Conservation (phyloP, 192 early-diverging fungal species). For the Linnemannia exigua region DNA sequence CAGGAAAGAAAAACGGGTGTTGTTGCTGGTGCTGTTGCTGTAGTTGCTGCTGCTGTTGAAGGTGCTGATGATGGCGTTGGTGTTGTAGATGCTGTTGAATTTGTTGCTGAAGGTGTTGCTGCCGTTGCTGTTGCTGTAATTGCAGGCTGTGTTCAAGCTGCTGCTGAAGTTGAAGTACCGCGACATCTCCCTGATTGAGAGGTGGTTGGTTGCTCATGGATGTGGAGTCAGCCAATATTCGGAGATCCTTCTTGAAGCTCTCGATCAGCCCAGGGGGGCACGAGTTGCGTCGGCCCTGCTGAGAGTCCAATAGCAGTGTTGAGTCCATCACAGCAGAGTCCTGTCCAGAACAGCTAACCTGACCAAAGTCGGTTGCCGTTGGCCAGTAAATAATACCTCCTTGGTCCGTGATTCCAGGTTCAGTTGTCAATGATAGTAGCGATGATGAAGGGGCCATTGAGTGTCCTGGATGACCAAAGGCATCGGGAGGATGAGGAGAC, state of each 20-base stretch:
- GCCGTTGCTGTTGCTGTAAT: neutral
- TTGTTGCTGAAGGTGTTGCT: neutral
- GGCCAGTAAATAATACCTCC: neutral
- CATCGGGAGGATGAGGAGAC: neutral
- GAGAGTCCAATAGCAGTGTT: neutral
- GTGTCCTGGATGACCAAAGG: neutral
- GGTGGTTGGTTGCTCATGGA: neutral
- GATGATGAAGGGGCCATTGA: neutral
- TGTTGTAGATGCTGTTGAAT: neutral
- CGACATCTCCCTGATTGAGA: conserved; percentile 1
- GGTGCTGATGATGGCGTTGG: neutral
- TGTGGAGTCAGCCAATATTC: neutral
- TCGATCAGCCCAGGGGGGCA: conserved; percentile 33
- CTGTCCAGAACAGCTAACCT: neutral
- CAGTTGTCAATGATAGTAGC: neutral
- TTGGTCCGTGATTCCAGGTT: neutral
- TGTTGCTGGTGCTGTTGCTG: neutral
- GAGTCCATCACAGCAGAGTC: neutral
- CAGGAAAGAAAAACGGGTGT: neutral
- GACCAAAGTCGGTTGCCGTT: neutral
- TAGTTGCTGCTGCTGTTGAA: conserved; percentile 7
- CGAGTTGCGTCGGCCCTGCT: conserved; percentile 26
- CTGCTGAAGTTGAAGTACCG: conserved; percentile 18
- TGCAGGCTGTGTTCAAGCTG: neutral
- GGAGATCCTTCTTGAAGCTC: conserved; percentile 12